Evolutionary conservation across 495 filamentous ascomycete genomes (phyloP).

Genomic region (Collariella sp.): DNA sequence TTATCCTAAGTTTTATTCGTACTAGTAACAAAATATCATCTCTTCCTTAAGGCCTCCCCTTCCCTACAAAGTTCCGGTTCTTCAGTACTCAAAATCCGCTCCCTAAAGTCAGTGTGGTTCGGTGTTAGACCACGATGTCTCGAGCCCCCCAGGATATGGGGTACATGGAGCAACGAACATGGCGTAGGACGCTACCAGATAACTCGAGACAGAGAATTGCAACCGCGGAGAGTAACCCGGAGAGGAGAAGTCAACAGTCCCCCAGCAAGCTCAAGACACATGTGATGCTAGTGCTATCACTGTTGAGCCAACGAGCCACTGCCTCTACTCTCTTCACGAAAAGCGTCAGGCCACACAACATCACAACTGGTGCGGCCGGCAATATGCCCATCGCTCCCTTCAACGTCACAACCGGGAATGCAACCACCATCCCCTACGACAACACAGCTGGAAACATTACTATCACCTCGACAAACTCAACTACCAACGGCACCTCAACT

Average conservation of each 20-base stretch:
- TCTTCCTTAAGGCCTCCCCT: too few relatives aligned
- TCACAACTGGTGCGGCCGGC: not conserved
- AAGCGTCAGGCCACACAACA: not conserved
- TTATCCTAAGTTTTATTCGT: too few relatives aligned
- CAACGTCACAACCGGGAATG: not conserved
- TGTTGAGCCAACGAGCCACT: not conserved
- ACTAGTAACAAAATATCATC: too few relatives aligned
- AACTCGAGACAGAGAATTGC: not conserved
- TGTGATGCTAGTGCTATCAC: not conserved
- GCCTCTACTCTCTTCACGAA: not conserved
- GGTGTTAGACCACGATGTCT: not conserved
- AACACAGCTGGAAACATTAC: not conserved
- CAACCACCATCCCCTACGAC: not conserved
- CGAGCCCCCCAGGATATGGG: not conserved
- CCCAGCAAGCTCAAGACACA: not conserved
- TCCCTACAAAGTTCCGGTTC: too few relatives aligned
- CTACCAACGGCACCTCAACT: not conserved
- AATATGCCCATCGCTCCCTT: not conserved
- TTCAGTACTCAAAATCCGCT: too few relatives aligned
- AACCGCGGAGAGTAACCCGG: too few relatives aligned
- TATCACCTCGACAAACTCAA: not conserved
- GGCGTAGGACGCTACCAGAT: not conserved
- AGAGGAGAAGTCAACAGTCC: not conserved
- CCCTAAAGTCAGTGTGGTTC: too few relatives aligned
- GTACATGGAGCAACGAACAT: not conserved